Evolutionary conservation across 495 filamentous ascomycete species (phyloP), one percentile per base, ranked within the genome.

Genomic region (Parathielavia appendiculata): DNA sequence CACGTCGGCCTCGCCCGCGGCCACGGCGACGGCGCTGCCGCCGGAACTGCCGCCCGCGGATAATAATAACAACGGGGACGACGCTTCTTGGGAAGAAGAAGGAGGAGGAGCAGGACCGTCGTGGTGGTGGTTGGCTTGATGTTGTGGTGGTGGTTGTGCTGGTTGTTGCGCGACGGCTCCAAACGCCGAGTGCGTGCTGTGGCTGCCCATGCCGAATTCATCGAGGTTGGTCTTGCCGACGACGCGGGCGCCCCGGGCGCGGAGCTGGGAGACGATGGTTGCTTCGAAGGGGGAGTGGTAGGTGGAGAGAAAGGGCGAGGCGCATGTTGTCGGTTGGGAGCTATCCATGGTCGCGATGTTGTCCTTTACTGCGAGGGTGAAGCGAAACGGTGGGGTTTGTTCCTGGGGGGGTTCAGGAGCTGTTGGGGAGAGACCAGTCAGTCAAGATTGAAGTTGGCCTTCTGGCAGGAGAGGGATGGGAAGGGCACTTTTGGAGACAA

Each of bases 121-220:
- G 14, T 32, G 4, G 9, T 22, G 12, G 2, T 44, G 8, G 12
- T 44, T 1, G 41, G 19, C 9, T 4, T 13, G n/a, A 34, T 14
- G 36, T 43, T 4, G 22, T 14, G 22, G n/a, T 1, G 38, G 30
- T 43, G 8, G 2, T 54, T 16, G 19, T 46, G 4, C 1, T 30
- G 22, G 23, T 5, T 12, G 22, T 43, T 76, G 78, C 4, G 64
- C 39, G 20, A 93, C 88, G 20, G 82, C 64, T 5, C 89, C 92
- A 66, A 87, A 87, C 53, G 70, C 68, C 19, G 92, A 95, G 66
- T 91, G 73, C 3, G 78, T 81, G 16, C 90, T 90, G 73, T 97
- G 88, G 12, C 91, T 95, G 39, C 93, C 93, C 93, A 98, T 98
- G 20, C 93, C 93, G 73, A 97, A 98, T 68, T 97, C 93, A 76